These are phyloP conservation scores for Hanseniaspora hatyaiensis DNA, from an alignment of 805 yeast species.

Conservation along the genomic window DNA sequence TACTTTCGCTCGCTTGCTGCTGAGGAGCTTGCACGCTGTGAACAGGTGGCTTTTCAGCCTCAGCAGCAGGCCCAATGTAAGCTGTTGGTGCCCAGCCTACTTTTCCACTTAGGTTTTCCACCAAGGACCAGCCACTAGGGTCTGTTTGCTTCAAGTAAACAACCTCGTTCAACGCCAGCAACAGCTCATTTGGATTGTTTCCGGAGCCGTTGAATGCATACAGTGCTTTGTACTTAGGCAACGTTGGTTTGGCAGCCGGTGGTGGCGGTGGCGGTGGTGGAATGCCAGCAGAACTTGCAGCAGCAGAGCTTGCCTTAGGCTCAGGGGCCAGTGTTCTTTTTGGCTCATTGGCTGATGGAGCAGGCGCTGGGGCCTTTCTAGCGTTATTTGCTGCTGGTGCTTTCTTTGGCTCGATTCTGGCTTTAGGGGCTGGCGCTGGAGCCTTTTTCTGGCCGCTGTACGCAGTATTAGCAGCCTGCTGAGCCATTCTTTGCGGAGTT, in stretches of 20 bases:
- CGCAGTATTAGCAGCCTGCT: conserved; percentile 33
- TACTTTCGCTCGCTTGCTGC: too few species aligned
- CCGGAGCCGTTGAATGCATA: conserved; percentile 85
- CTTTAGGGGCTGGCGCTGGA: conserved; percentile 40
- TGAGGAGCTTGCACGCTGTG: too few species aligned
- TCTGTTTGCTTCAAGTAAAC: conserved; percentile 61
- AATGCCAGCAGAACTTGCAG: too few species aligned
- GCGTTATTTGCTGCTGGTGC: conserved; percentile 20
- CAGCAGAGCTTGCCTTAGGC: too few species aligned
- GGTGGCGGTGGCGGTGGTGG: conserved; percentile 75
- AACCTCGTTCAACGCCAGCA: conserved; percentile 63
- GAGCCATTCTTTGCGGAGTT: conserved; percentile 22
- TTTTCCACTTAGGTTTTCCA: conserved; percentile 59
- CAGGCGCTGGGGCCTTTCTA: too few species aligned
- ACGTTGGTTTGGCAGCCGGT: conserved; percentile 45
- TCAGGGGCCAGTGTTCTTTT: too few species aligned
- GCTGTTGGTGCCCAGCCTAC: conserved; percentile 98
- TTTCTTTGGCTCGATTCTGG: conserved; percentile 31
- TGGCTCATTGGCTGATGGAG: too few species aligned
- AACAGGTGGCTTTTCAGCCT: conserved; percentile 22
- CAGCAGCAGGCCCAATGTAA: conserved; percentile 55
- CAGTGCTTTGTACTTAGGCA: conserved; percentile 72
- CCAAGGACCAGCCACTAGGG: conserved; percentile 91
- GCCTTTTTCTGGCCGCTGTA: conserved; percentile 27
- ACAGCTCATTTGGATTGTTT: conserved; percentile 58